Conservation (phyloP, 148 eudicot genomes). For the Rhododendron ferrugineum region DNA sequence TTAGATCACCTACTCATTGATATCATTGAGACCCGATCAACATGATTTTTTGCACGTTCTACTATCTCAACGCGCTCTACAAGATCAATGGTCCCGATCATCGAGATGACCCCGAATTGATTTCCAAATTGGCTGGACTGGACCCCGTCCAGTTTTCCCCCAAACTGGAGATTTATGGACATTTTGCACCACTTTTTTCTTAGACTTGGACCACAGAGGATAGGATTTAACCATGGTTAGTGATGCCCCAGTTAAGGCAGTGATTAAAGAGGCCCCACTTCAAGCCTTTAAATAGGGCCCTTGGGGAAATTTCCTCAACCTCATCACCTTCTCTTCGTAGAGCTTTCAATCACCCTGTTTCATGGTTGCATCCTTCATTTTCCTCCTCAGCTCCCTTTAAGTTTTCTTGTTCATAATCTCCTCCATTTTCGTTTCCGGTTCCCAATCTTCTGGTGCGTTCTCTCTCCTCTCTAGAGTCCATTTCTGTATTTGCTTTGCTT, state of each 20-base stretch:
- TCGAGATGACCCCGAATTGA: too few species aligned
- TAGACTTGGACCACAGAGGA: slow-evolving; percentile 3
- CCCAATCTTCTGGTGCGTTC: slow-evolving; percentile 6
- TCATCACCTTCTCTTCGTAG: not conserved
- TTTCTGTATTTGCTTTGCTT: not conserved
- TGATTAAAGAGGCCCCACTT: slow-evolving; percentile 15
- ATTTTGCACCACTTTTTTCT: not conserved
- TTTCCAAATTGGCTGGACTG: too few species aligned
- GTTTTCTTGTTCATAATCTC: not conserved
- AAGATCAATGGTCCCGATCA: too few species aligned
- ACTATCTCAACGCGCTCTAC: too few species aligned
- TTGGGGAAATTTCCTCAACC: not conserved
- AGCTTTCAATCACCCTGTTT: not conserved
- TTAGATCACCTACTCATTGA: too few species aligned
- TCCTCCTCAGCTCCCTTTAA: not conserved
- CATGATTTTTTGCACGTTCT: too few species aligned
- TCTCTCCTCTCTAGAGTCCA: not conserved
- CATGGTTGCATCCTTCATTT: slow-evolving; percentile 11
- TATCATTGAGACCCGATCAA: too few species aligned
- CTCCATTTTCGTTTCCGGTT: not conserved
- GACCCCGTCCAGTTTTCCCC: too few species aligned
- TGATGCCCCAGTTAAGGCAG: not conserved
- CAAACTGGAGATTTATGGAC: not conserved
- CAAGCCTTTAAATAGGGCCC: slow-evolving; percentile 20
- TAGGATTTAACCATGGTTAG: slow-evolving; percentile 18